phyloP scores from a whole-genome alignment of 2,329 filamentous ascomycete species.

The Domatiomyces globalis region DNA sequence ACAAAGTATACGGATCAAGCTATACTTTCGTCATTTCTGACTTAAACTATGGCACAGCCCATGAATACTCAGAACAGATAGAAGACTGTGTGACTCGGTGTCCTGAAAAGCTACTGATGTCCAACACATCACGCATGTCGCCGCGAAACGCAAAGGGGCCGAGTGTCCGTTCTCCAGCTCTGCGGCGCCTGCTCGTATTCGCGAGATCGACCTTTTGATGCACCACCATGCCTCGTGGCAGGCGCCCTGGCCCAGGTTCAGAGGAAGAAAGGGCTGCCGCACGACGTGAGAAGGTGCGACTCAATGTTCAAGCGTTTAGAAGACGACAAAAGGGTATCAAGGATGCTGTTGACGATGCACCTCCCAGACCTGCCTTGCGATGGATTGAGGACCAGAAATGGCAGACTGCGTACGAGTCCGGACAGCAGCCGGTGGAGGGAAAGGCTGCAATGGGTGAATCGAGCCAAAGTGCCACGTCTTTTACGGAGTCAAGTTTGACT shows the following conservation, averaged over 20 bases:
- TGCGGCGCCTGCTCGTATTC: no score
- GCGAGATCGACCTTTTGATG: no score
- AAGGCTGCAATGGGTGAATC: not conserved
- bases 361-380: not conserved
- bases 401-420: not conserved
- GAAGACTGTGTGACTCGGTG: no score
- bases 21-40: no score
- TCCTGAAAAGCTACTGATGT: no score
- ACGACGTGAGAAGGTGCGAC: slow-evolving; percentile 6
- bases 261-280: slow-evolving; percentile 7
- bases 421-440: not conserved
- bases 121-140: no score
- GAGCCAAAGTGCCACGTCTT: not conserved
- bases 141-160: no score
- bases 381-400: slow-evolving; percentile 1
- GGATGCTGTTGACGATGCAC: not conserved
- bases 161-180: no score
- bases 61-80: no score
- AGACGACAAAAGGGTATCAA: slow-evolving; percentile 1
- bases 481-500: no score
- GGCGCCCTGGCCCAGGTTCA: slow-evolving; percentile 1
- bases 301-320: slow-evolving; percentile 7
- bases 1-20: no score
- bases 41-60: no score
- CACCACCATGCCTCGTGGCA: not conserved